Conservation (phyloP, 768 basidiomycete species). For the Boletus rubroflammeus region DNA sequence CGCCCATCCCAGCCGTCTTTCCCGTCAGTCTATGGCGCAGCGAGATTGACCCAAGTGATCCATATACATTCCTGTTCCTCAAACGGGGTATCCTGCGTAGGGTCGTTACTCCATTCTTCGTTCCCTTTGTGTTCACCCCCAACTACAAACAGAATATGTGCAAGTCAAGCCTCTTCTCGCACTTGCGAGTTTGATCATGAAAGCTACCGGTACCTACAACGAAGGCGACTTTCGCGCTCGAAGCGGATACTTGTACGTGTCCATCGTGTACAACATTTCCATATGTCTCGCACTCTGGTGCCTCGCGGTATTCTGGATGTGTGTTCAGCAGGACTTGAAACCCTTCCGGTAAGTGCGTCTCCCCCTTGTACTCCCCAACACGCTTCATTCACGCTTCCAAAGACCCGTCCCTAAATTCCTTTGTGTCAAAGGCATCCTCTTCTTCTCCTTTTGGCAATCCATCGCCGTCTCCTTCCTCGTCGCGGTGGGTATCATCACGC, state of each 20-base stretch:
- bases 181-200: constrained; percentile 77
- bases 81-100: constrained; percentile 93
- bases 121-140: background rate
- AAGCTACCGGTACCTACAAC: constrained; percentile 80
- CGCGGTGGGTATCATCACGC: constrained; percentile 68
- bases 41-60: constrained; percentile 93
- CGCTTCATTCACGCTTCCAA: background rate
- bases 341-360: constrained; percentile 66
- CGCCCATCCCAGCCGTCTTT: constrained; percentile 82
- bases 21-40: constrained; percentile 79
- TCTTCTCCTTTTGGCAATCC: constrained; percentile 99
- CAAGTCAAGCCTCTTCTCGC: constrained; percentile 94
- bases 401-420: constrained; percentile 96
- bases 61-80: constrained; percentile 88
- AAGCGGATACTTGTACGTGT: constrained; percentile 91
- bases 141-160: constrained; percentile 76
- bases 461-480: constrained; percentile 86
- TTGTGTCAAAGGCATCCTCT: constrained; percentile 96
- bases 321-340: constrained; percentile 82
- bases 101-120: constrained; percentile 11
- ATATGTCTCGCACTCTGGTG: constrained; percentile 84
- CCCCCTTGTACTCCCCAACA: background rate
- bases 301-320: constrained; percentile 95
- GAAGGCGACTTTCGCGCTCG: constrained; percentile 83
- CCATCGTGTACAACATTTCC: constrained; percentile 78